Percentiles rank a stretch among this genome's conserved stretches.
phyloP scores from a whole-genome alignment of 331 rosid genomes.

The Malus hybrid region DNA sequence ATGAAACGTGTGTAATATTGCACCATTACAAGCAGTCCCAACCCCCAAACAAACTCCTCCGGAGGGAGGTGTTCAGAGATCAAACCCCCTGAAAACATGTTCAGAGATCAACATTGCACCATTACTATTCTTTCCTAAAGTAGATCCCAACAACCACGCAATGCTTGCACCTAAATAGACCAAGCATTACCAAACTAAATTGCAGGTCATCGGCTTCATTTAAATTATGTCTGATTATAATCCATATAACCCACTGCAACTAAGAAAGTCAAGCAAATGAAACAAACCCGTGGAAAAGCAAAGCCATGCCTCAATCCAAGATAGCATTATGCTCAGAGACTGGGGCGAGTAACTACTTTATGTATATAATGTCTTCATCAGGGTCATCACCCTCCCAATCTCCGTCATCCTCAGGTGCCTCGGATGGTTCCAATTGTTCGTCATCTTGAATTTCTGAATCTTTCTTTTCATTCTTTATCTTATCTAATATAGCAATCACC shows the following conservation, averaged over 20 bases:
- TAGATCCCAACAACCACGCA: not conserved
- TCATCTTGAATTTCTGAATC: conserved; percentile 13
- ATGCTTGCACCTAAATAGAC: not conserved
- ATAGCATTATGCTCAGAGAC: conserved; percentile 8
- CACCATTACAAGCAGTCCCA: not conserved
- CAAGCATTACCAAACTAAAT: not conserved
- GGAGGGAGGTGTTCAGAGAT: not conserved
- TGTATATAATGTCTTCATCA: conserved; percentile 66
- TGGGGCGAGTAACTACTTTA: conserved; percentile 38
- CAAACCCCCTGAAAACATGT: not conserved
- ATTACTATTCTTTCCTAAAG: not conserved
- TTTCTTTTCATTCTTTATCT: conserved; percentile 56
- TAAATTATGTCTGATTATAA: not conserved
- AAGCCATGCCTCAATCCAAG: conserved; percentile 14
- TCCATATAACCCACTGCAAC: not conserved
- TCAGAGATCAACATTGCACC: no score
- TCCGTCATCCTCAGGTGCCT: conserved; percentile 26
- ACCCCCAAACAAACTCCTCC: not conserved
- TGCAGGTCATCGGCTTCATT: not conserved
- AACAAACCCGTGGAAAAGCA: conserved; percentile 40
- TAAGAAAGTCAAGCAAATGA: not conserved
- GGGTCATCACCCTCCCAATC: conserved; percentile 65
- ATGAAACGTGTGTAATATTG: not conserved
- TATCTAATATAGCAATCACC: conserved; percentile 84
- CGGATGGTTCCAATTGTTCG: conserved; percentile 32